Base-by-base conservation (phyloP, 257 asterid species). In the Ilex aquifolium region DNA sequence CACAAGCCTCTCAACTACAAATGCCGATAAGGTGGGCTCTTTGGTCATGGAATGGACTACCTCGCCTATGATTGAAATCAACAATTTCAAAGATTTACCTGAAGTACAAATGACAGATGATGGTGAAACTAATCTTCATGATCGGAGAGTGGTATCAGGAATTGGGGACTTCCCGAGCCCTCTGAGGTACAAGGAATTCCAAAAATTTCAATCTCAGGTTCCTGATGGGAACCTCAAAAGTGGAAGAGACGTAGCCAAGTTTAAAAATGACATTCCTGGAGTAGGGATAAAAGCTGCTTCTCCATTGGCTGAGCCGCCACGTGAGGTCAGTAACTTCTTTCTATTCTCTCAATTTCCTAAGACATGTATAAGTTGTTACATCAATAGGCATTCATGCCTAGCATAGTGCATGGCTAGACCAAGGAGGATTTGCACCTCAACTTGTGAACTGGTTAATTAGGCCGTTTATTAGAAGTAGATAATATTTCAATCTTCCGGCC, bases 311-410 rank as follows among this genome's bases (percentile, higher is more conserved):
- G 78, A 73, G 44, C 62, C 76, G 60, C 62, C 36, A 17, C 65
- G 71, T 59, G 77, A 75, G 87, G 95, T 87, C 44, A 65, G 82
- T 64, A 61, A 59, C 56, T 60, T 61, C 69, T 48, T 21, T 21
- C 32, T 55, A 54, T 13, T n/a, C 27, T 36, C 17, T 55, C 15
- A 3, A 13, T 53, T 46, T 40, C 36, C 64, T 44, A 4, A 39
- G 68, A 49, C 17, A 15, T 49, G 54, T 12, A 36, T 12, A 49
- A 49, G 54, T 49, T 49, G 14, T 11, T 49, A 39, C 32, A 55
- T 71, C 56, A 50, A 36, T 56, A n/a, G 17, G 40, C 61, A 52
- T 57, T 32, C 61, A 69, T 58, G 21, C 54, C 53, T 65, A 39
- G 27, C 7, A 48, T 61, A 61, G 31, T n/a, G 61, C 66, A 52